Base-by-base conservation (phyloP, 352 stramenopile species). In the Phytophthora parvispora region DNA sequence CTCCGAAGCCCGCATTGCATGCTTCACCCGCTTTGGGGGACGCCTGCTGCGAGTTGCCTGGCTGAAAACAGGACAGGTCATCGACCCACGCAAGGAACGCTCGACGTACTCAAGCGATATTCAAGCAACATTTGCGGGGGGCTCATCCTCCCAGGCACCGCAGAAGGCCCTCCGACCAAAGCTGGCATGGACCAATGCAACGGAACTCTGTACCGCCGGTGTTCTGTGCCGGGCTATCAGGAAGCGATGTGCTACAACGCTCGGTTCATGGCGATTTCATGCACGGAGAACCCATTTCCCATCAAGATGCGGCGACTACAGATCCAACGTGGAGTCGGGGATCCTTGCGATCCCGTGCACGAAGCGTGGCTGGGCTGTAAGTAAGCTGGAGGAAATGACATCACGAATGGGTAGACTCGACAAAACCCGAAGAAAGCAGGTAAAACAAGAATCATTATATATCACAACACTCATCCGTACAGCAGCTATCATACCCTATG, bases 231-330 rank as follows among this genome's bases (percentile, higher is more conserved):
- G 18, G 36, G 45, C 5, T 28, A 60, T 6, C 32, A 18, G 5
- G 32, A 40, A 2, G 66, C 48, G 0, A 79, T 81, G 50, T 83
- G 77, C 62, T 81, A 77, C 52, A 75, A 60, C 50, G 24, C 32
- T 40, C 32, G 32, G 12, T 40, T 40, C 32, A 40, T 40, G 66
- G 60, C 24, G 8, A 70, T 82, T 16, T 25, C 60, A 4, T 85
- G 74, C 49, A 15, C n/a, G 38, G 24, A 38, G 15, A n/a, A 12
- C 20, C 49, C 6, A 24, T 67, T 9, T 13, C 49, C 7, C 42
- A 75, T 28, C 20, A 34, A 54, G 47, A 76, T 81, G 64, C 63
- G 74, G 1, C 64, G 51, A 2, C 54, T 45, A 3, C 74, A 82
- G 34, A 81, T 85, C 56, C 27, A 29, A 8, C 28, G 53, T 31